These are phyloP conservation scores for Pleurotus sapidus DNA, from an alignment of 768 basidiomycete genomes.

Conservation along the genomic window DNA sequence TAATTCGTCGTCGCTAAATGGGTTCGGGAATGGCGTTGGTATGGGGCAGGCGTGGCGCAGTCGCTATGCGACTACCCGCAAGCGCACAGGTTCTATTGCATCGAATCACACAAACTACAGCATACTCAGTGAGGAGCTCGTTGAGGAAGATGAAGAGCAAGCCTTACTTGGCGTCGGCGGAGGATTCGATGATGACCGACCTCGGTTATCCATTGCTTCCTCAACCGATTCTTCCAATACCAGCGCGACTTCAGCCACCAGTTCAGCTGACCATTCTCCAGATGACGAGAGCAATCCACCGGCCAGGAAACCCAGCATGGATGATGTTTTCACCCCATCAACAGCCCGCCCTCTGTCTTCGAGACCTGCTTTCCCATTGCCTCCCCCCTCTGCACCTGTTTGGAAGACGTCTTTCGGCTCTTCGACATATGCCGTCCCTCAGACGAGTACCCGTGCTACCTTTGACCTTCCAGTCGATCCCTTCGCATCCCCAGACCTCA, in stretches of 20 bases:
- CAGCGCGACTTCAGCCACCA: conserved; percentile 25
- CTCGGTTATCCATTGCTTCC: conserved; percentile 4
- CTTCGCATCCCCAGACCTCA: neutral
- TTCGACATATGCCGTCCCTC: conserved; percentile 39
- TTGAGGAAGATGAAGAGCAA: conserved; percentile 80
- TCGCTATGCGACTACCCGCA: conserved; percentile 56
- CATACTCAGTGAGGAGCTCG: conserved; percentile 73
- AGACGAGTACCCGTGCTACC: conserved; percentile 49
- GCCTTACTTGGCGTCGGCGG: conserved; percentile 69
- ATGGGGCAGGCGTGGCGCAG: conserved; percentile 67
- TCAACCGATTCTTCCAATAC: neutral
- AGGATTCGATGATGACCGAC: conserved; percentile 45
- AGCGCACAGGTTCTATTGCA: conserved; percentile 73
- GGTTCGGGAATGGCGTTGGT: conserved; percentile 61
- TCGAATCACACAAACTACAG: conserved; percentile 68
- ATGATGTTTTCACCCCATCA: conserved; percentile 19
- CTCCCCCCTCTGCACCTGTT: conserved; percentile 53
- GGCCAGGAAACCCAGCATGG: neutral
- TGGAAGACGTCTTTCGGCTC: conserved; percentile 59
- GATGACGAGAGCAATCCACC: conserved; percentile 23
- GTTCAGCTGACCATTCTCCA: conserved; percentile 41
- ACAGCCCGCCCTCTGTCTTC: conserved; percentile 21
- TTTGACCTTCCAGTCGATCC: conserved; percentile 39
- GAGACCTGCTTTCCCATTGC: conserved; percentile 19
- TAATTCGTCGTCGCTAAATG: conserved; percentile 37